These are phyloP conservation scores for Chrysanthemum lavandulifolium DNA, from an alignment of 129 eudicot genomes.

Conservation along the genomic window DNA sequence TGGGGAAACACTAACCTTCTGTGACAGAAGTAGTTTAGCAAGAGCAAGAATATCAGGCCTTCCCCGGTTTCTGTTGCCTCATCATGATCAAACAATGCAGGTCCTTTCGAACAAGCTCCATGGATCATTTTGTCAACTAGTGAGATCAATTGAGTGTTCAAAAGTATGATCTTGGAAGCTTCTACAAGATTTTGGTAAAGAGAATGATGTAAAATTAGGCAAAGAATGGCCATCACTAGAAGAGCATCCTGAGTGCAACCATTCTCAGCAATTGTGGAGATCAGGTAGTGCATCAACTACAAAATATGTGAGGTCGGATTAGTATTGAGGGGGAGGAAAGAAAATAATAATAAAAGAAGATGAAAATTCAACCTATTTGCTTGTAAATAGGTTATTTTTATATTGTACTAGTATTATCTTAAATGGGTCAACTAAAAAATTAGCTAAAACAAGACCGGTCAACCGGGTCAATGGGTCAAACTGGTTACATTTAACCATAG, in stretches of 20 bases:
- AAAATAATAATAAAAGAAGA: too few relatives aligned
- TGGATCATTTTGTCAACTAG: conserved; percentile 38
- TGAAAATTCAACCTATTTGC: background rate
- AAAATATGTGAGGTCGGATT: conserved; percentile 13
- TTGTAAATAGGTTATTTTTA: background rate
- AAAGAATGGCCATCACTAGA: conserved; percentile 54
- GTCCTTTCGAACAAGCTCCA: conserved; percentile 70
- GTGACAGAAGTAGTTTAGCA: conserved; percentile 60
- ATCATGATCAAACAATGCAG: conserved; percentile 60
- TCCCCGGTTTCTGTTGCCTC: conserved; percentile 66
- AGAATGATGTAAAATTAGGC: conserved; percentile 77
- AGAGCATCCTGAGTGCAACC: conserved; percentile 69
- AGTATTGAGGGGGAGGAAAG: background rate
- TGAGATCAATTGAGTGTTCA: conserved; percentile 55
- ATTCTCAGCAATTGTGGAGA: conserved; percentile 35
- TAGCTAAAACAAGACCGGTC: background rate
- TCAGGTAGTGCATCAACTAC: conserved; percentile 71
- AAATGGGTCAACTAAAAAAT: background rate
- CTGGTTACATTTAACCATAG: background rate
- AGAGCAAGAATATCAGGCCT: conserved; percentile 55
- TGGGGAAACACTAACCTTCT: conserved; percentile 48
- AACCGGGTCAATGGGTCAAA: background rate
- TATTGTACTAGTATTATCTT: background rate
- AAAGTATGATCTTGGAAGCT: conserved; percentile 73
- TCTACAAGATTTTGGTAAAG: conserved; percentile 53